Evolutionary conservation across 176 grass and related monocot species (phyloP).

Genomic region (Avena eriantha): DNA sequence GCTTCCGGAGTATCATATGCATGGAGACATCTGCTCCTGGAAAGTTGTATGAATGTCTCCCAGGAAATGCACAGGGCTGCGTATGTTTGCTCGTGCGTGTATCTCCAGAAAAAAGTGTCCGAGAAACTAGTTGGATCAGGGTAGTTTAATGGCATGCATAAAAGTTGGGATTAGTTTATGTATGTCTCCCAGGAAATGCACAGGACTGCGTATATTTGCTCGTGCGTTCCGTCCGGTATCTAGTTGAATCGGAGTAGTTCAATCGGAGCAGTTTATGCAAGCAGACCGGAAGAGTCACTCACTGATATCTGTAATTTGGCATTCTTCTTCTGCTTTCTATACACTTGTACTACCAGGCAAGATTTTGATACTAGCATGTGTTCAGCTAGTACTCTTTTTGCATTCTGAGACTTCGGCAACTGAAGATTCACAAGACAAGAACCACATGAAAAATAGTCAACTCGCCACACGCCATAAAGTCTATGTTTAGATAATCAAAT

Average conservation of each 20-base stretch:
- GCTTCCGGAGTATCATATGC: conserved; percentile 13
- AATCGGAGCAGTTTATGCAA: not conserved
- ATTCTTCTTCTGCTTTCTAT: not conserved
- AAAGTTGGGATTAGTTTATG: not conserved
- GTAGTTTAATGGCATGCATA: conserved; percentile 23
- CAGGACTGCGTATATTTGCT: conserved; percentile 43
- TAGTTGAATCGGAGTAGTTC: conserved; percentile 22
- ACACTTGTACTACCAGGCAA: not conserved
- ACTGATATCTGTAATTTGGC: not conserved
- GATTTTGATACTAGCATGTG: not conserved
- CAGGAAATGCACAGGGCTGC: conserved; percentile 42
- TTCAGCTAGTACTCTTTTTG: not conserved
- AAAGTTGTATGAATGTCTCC: conserved; percentile 51
- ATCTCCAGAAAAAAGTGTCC: conserved; percentile 24
- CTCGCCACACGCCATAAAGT: not conserved
- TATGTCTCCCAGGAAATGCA: conserved; percentile 45
- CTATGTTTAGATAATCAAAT: conserved; percentile 12
- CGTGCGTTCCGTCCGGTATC: conserved; percentile 10
- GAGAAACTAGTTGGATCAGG: not conserved
- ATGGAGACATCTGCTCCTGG: conserved; percentile 34
- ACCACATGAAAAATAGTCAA: not conserved
- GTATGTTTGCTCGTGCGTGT: conserved; percentile 37
- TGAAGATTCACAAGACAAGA: not conserved
- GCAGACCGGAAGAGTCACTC: conserved; percentile 17
- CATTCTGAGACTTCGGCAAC: not conserved